Evolutionary conservation across 495 filamentous ascomycete species (phyloP), one percentile per base, ranked within the genome.

Genomic region (Bathelium albidoporum): DNA sequence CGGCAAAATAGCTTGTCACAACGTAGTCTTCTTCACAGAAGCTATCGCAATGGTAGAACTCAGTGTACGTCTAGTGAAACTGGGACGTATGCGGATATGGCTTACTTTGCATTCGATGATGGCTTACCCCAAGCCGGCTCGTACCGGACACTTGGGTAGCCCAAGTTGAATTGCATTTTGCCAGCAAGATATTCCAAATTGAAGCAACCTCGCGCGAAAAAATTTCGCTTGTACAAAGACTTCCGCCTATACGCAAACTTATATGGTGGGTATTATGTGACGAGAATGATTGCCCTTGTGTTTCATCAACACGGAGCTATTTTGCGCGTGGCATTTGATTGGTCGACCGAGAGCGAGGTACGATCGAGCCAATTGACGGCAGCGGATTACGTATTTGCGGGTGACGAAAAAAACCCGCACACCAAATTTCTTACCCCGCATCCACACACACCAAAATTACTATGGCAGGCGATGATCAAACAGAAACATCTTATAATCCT

Each of bases 11-110:
- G 26, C 32, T 1, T 3, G 64, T 58, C 24, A 68, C 41, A 39
- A 68, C 43, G 60, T 64, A 68, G 60, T 68, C 63, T 63, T 68
- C 66, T 63, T 68, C 66, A 32, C 66, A 68, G 41, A 68, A 68
- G 43, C 66, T 66, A 28, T 49, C n/a, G 22, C 36, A 41, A 5
- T 7, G 10, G 32, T 2, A 3, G 36, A 52, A 14, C 10, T 14
- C 28, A 28, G 22, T 65, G 36, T 53, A 24, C 39, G 5, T n/a
- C 12, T n/a, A n/a, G 16, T n/a, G 43, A 34, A 18, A 12, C n/a
- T 16, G 12, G 18, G 34, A 53, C 55, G 12, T 24, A 49, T 26
- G 2, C 2, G 3, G 44, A 32, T 5, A 20, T 31, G 10, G 53
- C 65, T 31, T 28, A 61, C 65, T 66, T 66, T 12, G 59, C 61